Percentiles rank a stretch among this genome's conserved stretches.
Conservation (phyloP, 257 asterid genomes). For the Knoxia roxburghii region DNA sequence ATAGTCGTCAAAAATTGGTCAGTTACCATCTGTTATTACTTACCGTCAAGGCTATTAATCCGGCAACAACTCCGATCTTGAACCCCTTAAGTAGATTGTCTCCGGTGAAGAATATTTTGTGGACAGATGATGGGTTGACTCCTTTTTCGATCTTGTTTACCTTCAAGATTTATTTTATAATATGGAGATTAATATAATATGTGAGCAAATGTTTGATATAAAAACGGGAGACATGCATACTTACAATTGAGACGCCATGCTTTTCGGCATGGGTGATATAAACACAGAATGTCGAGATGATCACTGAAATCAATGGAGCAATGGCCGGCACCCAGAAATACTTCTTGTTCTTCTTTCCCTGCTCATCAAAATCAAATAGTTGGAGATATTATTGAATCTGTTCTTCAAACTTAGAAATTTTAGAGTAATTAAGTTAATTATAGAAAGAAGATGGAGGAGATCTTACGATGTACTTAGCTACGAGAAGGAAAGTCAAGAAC, state of each 20-base stretch:
- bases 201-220: too few species aligned
- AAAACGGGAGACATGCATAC: too few species aligned
- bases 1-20: background rate
- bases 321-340: conserved; percentile 79
- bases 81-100: conserved; percentile 61
- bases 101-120: conserved; percentile 59
- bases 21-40: conserved; percentile 3
- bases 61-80: conserved; percentile 74
- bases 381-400: too few species aligned
- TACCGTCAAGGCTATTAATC: conserved; percentile 83
- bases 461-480: conserved; percentile 48
- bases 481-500: conserved; percentile 60
- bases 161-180: conserved; percentile 29
- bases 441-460: background rate
- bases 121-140: conserved; percentile 59
- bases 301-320: conserved; percentile 72
- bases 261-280: conserved; percentile 63
- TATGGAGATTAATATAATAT: too few species aligned
- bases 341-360: conserved; percentile 75
- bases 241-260: conserved; percentile 77
- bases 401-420: too few species aligned
- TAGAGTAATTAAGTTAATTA: conserved; percentile 5
- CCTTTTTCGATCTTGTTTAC: conserved; percentile 74
- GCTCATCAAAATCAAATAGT: too few species aligned
- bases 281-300: conserved; percentile 72